A percentile compares a stretch with the other conserved stretches of the same genome.
These are phyloP conservation scores for Fusarium vanettenii DNA, from an alignment of 2,329 filamentous ascomycete species.

Conservation along the genomic window DNA sequence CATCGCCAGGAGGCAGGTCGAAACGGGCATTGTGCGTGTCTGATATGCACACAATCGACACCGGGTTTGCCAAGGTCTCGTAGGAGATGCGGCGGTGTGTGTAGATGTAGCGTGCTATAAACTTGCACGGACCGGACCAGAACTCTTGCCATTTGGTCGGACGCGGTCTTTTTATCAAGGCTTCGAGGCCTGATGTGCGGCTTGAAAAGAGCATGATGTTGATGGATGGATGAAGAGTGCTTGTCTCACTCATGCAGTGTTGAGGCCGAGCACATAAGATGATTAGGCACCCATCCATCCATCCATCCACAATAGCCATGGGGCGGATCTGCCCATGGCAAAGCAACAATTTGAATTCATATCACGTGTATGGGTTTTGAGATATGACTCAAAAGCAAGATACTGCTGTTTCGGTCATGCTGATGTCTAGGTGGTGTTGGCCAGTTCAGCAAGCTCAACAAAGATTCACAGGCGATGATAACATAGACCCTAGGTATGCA, in stretches of 20 bases:
- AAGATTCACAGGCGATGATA: not conserved
- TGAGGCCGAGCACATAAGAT: not conserved
- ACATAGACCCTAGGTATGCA: not conserved
- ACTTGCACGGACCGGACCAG: constrained; percentile 1
- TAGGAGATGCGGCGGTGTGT: not conserved
- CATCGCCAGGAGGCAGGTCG: constrained; percentile 53
- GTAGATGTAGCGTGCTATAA: constrained; percentile 14
- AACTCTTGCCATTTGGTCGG: constrained; percentile 15
- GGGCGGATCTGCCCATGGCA: not conserved
- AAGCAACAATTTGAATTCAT: not conserved
- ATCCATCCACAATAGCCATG: not conserved
- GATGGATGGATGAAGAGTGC: not conserved
- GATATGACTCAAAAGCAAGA: not conserved
- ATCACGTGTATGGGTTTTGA: not conserved
- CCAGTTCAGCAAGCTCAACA: not conserved
- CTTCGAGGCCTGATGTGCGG: not conserved
- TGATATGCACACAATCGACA: constrained; percentile 55
- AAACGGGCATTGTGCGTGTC: constrained; percentile 57
- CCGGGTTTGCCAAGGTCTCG: constrained; percentile 1
- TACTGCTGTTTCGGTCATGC: not conserved
- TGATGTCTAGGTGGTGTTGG: not conserved
- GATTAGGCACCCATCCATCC: constrained; percentile 6
- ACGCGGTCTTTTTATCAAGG: constrained; percentile 12
- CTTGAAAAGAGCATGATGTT: constrained; percentile 7
- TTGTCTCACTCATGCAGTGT: not conserved